A percentile compares a stretch with the other conserved stretches of the same genome.
Evolutionary conservation across 2,329 filamentous ascomycete genomes (phyloP).

Genomic region (Penicillium brasilianum): DNA sequence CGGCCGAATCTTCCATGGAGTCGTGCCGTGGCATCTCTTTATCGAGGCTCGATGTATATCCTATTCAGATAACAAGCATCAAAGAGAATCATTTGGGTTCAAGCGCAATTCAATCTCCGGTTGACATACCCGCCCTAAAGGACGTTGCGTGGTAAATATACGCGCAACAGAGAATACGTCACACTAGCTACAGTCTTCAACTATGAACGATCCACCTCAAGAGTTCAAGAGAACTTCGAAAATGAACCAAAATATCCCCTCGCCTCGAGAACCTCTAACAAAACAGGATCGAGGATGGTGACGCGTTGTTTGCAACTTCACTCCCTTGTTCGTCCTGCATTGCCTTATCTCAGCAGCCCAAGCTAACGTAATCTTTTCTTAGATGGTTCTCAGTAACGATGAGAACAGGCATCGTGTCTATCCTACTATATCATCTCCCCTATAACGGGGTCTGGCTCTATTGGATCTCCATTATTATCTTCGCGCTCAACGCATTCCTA

Average conservation of each 20-base stretch:
- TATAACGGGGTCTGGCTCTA: conserved; percentile 48
- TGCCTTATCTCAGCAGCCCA: neutral
- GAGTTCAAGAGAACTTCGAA: neutral
- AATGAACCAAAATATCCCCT: neutral
- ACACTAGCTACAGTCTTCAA: neutral
- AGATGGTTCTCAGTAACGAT: conserved; percentile 52
- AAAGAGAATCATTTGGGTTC: neutral
- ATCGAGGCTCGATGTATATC: neutral
- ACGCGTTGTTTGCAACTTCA: conserved; percentile 45
- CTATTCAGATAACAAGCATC: neutral
- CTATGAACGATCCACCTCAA: neutral
- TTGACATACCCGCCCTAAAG: neutral
- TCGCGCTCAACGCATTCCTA: conserved; percentile 44
- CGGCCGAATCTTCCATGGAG: conserved; percentile 8
- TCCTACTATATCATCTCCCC: conserved; percentile 44
- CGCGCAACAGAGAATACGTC: neutral
- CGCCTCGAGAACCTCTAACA: conserved; percentile 22
- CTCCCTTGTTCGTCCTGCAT: conserved; percentile 47
- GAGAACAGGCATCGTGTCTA: conserved; percentile 49
- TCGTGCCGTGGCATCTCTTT: neutral
- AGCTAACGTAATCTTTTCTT: conserved; percentile 2
- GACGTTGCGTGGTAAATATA: neutral
- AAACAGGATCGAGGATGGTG: conserved; percentile 47
- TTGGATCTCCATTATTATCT: conserved; percentile 45
- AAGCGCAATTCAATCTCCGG: neutral